Evolutionary conservation across 2,329 filamentous ascomycete species (phyloP).

Genomic region (Drechslerella coelobrocha): DNA sequence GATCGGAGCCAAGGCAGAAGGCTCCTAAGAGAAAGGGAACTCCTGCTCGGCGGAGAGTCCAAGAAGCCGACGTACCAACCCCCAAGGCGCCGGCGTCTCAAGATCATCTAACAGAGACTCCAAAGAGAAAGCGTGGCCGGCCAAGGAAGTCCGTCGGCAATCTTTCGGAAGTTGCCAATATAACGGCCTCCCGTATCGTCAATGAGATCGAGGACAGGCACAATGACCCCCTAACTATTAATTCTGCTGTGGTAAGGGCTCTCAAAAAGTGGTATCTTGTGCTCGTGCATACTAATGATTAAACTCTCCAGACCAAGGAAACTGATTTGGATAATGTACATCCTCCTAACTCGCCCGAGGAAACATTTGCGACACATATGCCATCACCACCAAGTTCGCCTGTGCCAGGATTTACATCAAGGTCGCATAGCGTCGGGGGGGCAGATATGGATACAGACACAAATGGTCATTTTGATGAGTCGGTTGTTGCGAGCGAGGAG

Average conservation of each 20-base stretch:
- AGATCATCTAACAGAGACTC: conserved; percentile 20
- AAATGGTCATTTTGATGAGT: conserved; percentile 27
- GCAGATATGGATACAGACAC: background rate
- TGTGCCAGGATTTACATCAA: background rate
- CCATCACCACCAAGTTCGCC: conserved; percentile 43
- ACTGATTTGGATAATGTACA: conserved; percentile 7
- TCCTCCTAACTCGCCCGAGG: conserved; percentile 8
- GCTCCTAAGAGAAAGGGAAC: conserved; percentile 31
- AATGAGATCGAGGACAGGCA: background rate
- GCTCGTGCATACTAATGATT: background rate
- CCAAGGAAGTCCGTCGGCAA: conserved; percentile 43
- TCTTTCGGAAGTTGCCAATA: background rate
- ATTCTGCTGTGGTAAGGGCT: background rate
- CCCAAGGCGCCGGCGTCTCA: background rate
- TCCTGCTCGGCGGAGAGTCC: conserved; percentile 26
- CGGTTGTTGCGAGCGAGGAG: conserved; percentile 38
- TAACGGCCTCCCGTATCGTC: background rate
- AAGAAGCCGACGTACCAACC: conserved; percentile 17
- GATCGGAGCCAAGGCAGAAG: conserved; percentile 38
- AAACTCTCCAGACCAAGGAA: conserved; percentile 4
- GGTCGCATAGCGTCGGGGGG: background rate
- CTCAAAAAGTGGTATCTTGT: background rate
- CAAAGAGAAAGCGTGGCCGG: conserved; percentile 42
- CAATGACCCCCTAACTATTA: background rate
- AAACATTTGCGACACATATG: conserved; percentile 32